phyloP scores from a whole-genome alignment of 1,139 yeast species.

The Debaryomycetaceae sp. region DNA sequence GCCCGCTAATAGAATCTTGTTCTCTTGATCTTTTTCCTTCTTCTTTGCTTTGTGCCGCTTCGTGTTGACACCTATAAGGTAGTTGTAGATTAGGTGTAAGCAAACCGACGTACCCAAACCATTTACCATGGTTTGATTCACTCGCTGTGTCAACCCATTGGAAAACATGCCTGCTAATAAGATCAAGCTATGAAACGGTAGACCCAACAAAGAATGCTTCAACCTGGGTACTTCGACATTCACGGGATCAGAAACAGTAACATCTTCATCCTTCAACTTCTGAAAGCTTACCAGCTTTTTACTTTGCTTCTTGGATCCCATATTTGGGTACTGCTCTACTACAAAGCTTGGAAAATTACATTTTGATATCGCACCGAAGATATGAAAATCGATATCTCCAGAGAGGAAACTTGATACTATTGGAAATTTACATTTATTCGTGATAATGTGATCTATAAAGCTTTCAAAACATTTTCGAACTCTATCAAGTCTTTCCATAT shows the following conservation, averaged over 20 bases:
- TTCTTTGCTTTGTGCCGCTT: slow-evolving; percentile 13
- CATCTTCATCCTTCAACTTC: slow-evolving; percentile 3
- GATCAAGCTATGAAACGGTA: slow-evolving; percentile 51
- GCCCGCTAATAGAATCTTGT: slow-evolving; percentile 29
- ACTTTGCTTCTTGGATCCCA: background rate
- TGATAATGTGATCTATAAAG: slow-evolving; percentile 13
- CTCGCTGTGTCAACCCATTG: slow-evolving; percentile 31
- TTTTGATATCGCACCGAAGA: background rate
- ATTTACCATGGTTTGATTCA: slow-evolving; percentile 21
- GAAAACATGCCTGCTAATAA: slow-evolving; percentile 38
- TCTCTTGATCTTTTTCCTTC: slow-evolving; percentile 19
- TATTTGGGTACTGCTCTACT: background rate
- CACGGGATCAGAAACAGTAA: background rate
- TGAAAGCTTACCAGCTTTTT: slow-evolving; percentile 5
- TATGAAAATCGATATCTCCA: background rate
- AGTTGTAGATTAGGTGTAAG: slow-evolving; percentile 27
- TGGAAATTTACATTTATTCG: too few species aligned
- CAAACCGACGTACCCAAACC: slow-evolving; percentile 25
- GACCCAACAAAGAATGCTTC: slow-evolving; percentile 21
- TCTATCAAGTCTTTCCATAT: slow-evolving; percentile 68
- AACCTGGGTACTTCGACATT: slow-evolving; percentile 14
- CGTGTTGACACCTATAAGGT: slow-evolving; percentile 15
- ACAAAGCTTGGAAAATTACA: background rate
- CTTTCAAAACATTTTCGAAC: slow-evolving; percentile 36
- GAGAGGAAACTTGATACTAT: too few species aligned